Conservation (phyloP, 2,329 filamentous ascomycete species). For the Talaromyces sp. region DNA sequence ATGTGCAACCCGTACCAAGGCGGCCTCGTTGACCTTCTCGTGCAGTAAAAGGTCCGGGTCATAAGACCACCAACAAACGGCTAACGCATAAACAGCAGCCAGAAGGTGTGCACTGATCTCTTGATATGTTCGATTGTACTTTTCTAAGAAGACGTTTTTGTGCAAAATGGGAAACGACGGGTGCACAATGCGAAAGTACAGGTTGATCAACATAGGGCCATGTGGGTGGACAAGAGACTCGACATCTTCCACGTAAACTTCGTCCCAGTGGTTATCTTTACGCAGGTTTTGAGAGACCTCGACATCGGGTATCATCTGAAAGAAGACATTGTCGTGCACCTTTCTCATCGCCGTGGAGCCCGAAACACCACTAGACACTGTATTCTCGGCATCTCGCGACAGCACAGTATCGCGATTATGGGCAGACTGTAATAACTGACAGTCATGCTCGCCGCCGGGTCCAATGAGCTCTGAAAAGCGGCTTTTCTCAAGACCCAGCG, state of each 20-base stretch:
- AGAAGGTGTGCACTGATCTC: constrained; percentile 72
- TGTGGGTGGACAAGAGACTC: constrained; percentile 71
- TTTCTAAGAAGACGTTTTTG: constrained; percentile 72
- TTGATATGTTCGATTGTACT: constrained; percentile 65
- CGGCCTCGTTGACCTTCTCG: constrained; percentile 17
- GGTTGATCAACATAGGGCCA: constrained; percentile 68
- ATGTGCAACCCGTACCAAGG: constrained; percentile 35
- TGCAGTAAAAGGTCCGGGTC: constrained; percentile 22
- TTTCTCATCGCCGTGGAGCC: constrained; percentile 1
- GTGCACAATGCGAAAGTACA: constrained; percentile 78
- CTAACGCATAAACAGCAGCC: constrained; percentile 70
- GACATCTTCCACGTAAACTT: constrained; percentile 31
- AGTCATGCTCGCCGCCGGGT: constrained; percentile 6
- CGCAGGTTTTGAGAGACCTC: constrained; percentile 4
- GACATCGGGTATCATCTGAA: constrained; percentile 6
- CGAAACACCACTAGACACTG: background rate
- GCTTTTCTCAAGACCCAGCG: constrained; percentile 7
- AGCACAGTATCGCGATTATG: background rate
- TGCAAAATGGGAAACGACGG: constrained; percentile 78
- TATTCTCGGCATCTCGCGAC: background rate
- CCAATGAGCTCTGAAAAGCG: constrained; percentile 10
- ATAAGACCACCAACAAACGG: constrained; percentile 78
- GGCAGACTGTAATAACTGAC: background rate
- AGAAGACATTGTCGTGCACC: constrained; percentile 7
- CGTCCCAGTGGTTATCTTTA: constrained; percentile 1